Evolutionary conservation across 257 asterid genomes (phyloP).

Genomic region (Jasminum sambac): DNA sequence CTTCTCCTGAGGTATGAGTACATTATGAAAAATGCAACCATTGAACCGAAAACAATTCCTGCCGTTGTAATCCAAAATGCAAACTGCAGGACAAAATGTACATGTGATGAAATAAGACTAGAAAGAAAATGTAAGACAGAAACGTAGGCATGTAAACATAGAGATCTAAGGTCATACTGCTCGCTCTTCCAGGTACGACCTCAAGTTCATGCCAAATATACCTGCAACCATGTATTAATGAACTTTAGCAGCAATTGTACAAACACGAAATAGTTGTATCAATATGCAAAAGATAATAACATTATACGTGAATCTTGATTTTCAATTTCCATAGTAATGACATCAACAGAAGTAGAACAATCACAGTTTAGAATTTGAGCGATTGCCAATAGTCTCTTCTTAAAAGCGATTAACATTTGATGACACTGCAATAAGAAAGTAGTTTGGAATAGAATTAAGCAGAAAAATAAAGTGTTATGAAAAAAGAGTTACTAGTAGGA

Average conservation of each 20-base stretch:
- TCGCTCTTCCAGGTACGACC: conserved; percentile 92
- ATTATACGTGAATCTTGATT: background rate
- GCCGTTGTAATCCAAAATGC: conserved; percentile 97
- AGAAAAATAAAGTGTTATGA: background rate
- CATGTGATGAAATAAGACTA: background rate
- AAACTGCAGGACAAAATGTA: conserved; percentile 50
- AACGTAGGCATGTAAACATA: background rate
- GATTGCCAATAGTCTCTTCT: background rate
- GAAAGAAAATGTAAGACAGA: conserved; percentile 7
- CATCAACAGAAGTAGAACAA: background rate
- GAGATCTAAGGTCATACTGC: conserved; percentile 46
- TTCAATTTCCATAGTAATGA: background rate
- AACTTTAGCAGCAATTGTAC: conserved; percentile 12
- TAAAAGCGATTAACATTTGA: background rate
- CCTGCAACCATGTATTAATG: conserved; percentile 48
- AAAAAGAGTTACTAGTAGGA: background rate
- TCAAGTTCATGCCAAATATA: conserved; percentile 97
- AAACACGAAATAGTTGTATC: background rate
- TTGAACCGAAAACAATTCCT: conserved; percentile 73
- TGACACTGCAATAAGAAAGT: background rate
- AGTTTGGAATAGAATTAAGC: background rate
- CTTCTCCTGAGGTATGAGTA: conserved; percentile 72
- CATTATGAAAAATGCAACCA: conserved; percentile 69
- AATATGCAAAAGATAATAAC: background rate
- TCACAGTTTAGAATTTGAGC: background rate